Evolutionary conservation across 345 rosid genomes (phyloP), one percentile per base, ranked within the genome.

Genomic region (Crucihimalaya himalaica): DNA sequence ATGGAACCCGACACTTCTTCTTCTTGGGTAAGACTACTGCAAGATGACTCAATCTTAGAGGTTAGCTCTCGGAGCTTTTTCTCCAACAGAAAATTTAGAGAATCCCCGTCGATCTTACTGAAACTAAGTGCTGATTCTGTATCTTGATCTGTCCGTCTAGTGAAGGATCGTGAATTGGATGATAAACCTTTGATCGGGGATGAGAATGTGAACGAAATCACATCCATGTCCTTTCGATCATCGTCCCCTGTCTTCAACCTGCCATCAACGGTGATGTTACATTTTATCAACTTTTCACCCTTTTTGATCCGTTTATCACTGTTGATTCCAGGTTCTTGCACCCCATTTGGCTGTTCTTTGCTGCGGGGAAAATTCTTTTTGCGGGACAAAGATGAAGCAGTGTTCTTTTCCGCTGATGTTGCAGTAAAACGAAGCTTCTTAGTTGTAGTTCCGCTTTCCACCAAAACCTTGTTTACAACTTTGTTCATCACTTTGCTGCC

Each of bases 181-280:
- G 82, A 47, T 64, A 64, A n/a, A 31, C 80, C 80, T 62, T 76
- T 85, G 42, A 95, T 83, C 7, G 97, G 97, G 54, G 99, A 87
- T 5, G 95, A 81, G 78, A 95, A 95, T n/a, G 93, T 95, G 77
- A 95, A 95, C 2, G 97, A 95, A 73, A 95, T 82, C 71, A 95
- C 87, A 84, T 95, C 96, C 81, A 78, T 81, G 62, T 84, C 82
- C 46, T 76, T 83, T 28, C 65, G 64, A 70, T 80, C 82, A 40
- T 73, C 78, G 54, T 57, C 25, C n/a, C 52, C 71, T 48, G 75
- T 79, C 67, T 51, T 57, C 63, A 59, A 27, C 52, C 16, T 31
- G 19, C 70, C 84, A 56, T 85, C 84, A 15, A 47, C 55, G 6
- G 75, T 79, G 54, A 63, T 57, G 39, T 81, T 83, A 55, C 89